Conservation (phyloP, 345 rosid species). For the Bruguiera sexangula region DNA sequence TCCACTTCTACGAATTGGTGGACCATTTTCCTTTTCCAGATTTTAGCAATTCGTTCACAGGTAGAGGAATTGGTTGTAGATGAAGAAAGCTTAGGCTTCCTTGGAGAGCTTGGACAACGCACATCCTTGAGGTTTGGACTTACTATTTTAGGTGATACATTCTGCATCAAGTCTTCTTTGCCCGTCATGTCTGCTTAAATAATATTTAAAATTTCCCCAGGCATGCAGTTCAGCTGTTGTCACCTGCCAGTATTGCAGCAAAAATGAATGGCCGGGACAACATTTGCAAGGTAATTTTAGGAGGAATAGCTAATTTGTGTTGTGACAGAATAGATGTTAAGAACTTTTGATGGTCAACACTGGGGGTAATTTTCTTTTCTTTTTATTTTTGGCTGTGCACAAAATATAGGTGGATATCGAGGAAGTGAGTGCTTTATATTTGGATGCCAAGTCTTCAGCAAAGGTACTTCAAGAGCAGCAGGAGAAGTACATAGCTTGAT, state of each 20-base stretch:
- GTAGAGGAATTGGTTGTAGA: slow-evolving; percentile 85
- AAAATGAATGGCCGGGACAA: slow-evolving; percentile 90
- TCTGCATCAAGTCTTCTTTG: background rate
- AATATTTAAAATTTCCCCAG: slow-evolving; percentile 28
- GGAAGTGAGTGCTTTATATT: slow-evolving; percentile 70
- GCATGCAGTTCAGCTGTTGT: slow-evolving; percentile 91
- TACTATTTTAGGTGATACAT: background rate
- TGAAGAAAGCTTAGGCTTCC: slow-evolving; percentile 81
- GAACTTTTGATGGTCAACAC: background rate
- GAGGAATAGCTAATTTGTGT: background rate
- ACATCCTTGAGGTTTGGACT: slow-evolving; percentile 70
- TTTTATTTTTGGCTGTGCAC: background rate
- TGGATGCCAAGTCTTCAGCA: slow-evolving; percentile 94
- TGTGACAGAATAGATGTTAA: background rate
- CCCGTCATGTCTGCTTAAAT: background rate
- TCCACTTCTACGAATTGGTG: background rate
- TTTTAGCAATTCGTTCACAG: slow-evolving; percentile 92
- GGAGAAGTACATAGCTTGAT: slow-evolving; percentile 79
- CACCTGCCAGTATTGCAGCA: slow-evolving; percentile 88
- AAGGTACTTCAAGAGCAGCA: slow-evolving; percentile 87
- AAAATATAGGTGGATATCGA: slow-evolving; percentile 70
- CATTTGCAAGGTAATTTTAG: slow-evolving; percentile 75
- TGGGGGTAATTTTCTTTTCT: background rate
- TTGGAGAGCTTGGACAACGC: slow-evolving; percentile 80
- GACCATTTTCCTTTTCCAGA: slow-evolving; percentile 41